phyloP scores from a whole-genome alignment of 1,284 basidiomycete genomes.

The Xerocomus minutiporus region DNA sequence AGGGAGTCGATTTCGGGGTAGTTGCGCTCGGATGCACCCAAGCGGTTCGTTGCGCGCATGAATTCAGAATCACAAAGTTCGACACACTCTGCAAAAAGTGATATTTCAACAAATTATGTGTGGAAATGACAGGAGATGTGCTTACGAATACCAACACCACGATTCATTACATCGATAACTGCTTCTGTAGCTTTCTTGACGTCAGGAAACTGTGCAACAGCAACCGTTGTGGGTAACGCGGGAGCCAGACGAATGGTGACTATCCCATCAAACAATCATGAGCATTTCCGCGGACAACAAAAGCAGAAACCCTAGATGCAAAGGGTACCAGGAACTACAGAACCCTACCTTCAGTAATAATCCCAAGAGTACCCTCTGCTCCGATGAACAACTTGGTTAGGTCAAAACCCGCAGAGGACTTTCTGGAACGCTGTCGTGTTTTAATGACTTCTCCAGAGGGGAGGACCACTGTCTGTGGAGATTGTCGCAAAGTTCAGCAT shows the following conservation, averaged over 20 bases:
- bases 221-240: conserved; percentile 70
- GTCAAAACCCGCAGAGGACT: conserved; percentile 91
- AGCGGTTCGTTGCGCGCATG: conserved; percentile 67
- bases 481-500: neutral
- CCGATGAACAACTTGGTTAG: conserved; percentile 90
- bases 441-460: conserved; percentile 92
- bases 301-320: neutral
- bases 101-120: neutral
- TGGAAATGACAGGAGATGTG: conserved; percentile 2
- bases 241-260: conserved; percentile 82
- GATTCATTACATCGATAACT: conserved; percentile 70
- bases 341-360: conserved; percentile 77
- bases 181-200: conserved; percentile 68
- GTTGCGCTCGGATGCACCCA: conserved; percentile 51
- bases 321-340: neutral
- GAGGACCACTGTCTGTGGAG: conserved; percentile 76
- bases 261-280: conserved; percentile 18
- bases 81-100: conserved; percentile 54
- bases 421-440: conserved; percentile 80
- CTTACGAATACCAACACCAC: conserved; percentile 68
- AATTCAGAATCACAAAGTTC: conserved; percentile 73
- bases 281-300: neutral
- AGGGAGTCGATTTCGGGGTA: conserved; percentile 72
- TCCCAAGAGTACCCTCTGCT: conserved; percentile 90
- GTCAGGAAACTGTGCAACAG: conserved; percentile 64